Evolutionary conservation across 164 flowering plant genomes (phyloP).

Genomic region (Magnolia officinalis): DNA sequence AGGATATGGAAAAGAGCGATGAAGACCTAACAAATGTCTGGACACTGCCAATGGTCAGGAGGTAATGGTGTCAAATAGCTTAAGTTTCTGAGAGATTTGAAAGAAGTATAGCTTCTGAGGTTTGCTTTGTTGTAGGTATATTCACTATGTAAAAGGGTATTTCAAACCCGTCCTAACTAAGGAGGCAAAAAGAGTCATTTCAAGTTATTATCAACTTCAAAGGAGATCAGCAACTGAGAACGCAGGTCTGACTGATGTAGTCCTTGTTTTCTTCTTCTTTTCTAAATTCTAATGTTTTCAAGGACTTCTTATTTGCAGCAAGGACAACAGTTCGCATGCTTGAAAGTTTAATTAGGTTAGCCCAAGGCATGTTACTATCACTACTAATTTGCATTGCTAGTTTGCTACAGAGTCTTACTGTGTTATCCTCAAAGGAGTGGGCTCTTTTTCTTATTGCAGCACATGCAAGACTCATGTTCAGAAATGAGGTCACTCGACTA

Average conservation of each 20-base stretch:
- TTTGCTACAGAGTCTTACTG: not conserved
- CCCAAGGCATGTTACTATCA: constrained; percentile 58
- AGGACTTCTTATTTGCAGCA: constrained; percentile 43
- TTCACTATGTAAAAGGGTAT: constrained; percentile 66
- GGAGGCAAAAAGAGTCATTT: constrained; percentile 87
- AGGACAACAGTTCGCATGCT: constrained; percentile 97
- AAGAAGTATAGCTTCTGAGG: not conserved
- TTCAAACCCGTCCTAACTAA: constrained; percentile 80
- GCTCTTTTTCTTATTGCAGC: constrained; percentile 37
- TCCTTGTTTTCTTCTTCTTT: not conserved
- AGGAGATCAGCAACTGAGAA: constrained; percentile 80
- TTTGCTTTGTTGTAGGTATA: constrained; percentile 51
- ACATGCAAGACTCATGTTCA: constrained; percentile 96
- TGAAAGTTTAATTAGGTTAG: constrained; percentile 90
- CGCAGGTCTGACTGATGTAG: constrained; percentile 54
- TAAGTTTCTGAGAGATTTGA: not conserved
- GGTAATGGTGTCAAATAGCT: constrained; percentile 34
- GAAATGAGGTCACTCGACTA: constrained; percentile 76
- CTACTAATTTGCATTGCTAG: not conserved
- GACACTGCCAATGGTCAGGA: constrained; percentile 75
- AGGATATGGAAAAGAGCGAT: constrained; percentile 34
- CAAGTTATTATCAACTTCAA: constrained; percentile 95
- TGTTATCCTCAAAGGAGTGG: not conserved
- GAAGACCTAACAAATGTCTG: constrained; percentile 53
- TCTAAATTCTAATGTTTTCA: not conserved